Evolutionary conservation across 1,139 yeast species (phyloP), one percentile per base, ranked within the genome.

Genomic region (Candida pseudocylindracea): DNA sequence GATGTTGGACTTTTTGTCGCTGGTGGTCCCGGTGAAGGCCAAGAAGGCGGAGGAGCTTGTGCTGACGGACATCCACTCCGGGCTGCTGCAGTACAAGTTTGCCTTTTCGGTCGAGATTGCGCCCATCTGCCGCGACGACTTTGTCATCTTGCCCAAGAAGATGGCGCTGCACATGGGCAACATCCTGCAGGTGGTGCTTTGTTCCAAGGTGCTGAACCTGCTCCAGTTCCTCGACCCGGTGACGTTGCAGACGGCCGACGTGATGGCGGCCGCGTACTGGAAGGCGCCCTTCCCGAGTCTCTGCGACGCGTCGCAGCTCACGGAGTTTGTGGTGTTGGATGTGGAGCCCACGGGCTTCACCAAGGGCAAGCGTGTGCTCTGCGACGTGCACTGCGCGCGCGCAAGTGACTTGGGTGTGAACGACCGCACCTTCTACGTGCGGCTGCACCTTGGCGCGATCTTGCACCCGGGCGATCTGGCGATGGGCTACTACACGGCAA

Each of bases 91-190:
- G 37, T 88, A 81, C 57, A 88, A 88, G 54, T 91, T 88, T 50
- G 67, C 96, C 8, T 85, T 63, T 48, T 83, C 96, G 11, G 80
- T 85, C 30, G 99, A 88, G 55, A 72, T 88, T 42, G 93, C 81
- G 2, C 98, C 98, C n/a, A 72, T 91, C 33, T 91, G 98, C 65
- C 75, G 92, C 51, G 99, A 88, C 49, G 98, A 91, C 49, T 64
- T 91, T 42, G 93, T 91, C 27, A 78, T 85, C 31, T 60, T 91
- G 39, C 98, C 98, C 26, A 68, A 71, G 45, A 72, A 72, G 43
- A 53, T 88, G 40, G 98, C 99, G 3, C 69, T 72, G 41, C 67
- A 81, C 10, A 51, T 83, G 57, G 93, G 96, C 39, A 76, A 78
- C 49, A 78, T 88, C 36, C 57, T 85, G 25, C 75, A 80, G 47